Percentiles rank a stretch among this genome's conserved stretches.
Evolutionary conservation across 257 asterid species (phyloP).

Genomic region (Nicotiana benthamiana): DNA sequence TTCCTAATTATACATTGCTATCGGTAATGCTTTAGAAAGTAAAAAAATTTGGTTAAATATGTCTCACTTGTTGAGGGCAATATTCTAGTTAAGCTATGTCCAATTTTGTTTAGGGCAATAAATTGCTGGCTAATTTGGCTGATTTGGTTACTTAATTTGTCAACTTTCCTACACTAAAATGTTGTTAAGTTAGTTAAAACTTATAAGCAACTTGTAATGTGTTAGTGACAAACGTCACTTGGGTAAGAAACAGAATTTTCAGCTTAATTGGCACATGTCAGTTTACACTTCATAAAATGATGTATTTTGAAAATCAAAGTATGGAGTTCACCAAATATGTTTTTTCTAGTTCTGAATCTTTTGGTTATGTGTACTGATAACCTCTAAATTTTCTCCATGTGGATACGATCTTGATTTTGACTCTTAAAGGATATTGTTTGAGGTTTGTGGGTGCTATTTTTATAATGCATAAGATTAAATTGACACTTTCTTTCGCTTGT

Average conservation of each 20-base stretch:
- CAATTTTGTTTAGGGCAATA: neutral
- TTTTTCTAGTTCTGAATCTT: neutral
- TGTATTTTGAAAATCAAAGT: neutral
- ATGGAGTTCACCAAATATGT: neutral
- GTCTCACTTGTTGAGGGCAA: neutral
- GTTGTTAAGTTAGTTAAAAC: neutral
- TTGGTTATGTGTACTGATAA: neutral
- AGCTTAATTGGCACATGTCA: neutral
- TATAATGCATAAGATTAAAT: neutral
- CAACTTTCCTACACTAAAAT: constrained; percentile 2
- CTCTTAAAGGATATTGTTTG: neutral
- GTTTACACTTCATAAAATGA: neutral
- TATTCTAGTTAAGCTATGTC: neutral
- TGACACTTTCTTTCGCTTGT: neutral
- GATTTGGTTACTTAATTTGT: neutral
- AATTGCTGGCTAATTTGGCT: neutral
- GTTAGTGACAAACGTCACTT: neutral
- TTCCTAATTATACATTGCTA: neutral
- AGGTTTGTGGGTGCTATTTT: neutral
- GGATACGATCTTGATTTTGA: neutral
- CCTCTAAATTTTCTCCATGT: neutral
- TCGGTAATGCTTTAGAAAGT: neutral
- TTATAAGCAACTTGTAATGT: neutral
- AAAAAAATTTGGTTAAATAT: neutral
- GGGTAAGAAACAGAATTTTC: neutral